Evolutionary conservation across 2,329 filamentous ascomycete genomes (phyloP).

Genomic region (Teratosphaeria zuluensis): DNA sequence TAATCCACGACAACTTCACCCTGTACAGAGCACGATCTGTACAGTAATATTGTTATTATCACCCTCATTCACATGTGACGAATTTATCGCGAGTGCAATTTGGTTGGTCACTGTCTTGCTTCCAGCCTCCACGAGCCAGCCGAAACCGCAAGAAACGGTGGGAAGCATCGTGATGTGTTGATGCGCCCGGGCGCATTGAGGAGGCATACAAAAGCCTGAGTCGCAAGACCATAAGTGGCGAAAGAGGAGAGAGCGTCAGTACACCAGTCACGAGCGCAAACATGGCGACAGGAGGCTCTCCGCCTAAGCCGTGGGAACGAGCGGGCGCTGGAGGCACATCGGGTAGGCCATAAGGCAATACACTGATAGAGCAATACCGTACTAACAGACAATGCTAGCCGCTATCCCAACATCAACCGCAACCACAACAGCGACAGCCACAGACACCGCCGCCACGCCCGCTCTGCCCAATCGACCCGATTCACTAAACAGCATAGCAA

Average conservation of each 20-base stretch:
- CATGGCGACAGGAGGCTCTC: conserved; percentile 26
- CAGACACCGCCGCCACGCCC: conserved; percentile 45
- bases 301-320: conserved; percentile 95
- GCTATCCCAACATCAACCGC: conserved; percentile 2
- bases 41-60: not conserved
- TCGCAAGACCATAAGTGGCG: not conserved
- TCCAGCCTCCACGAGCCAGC: not conserved
- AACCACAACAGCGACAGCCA: conserved; percentile 19
- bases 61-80: not conserved
- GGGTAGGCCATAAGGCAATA: conserved; percentile 10
- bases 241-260: not conserved
- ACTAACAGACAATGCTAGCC: conserved; percentile 19
- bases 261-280: not conserved
- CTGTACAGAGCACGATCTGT: not conserved
- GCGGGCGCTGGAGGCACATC: conserved; percentile 47
- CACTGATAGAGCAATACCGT: conserved; percentile 12
- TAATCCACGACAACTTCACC: too few relatives aligned
- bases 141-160: not conserved
- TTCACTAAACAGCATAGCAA: conserved; percentile 67
- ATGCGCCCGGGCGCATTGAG: not conserved
- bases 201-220: not conserved
- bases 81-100: not conserved
- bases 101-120: not conserved
- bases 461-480: conserved; percentile 72
- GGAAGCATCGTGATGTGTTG: not conserved